Evolutionary conservation across 2,329 filamentous ascomycete species (phyloP).

Genomic region (Ambrosiella xylebori): DNA sequence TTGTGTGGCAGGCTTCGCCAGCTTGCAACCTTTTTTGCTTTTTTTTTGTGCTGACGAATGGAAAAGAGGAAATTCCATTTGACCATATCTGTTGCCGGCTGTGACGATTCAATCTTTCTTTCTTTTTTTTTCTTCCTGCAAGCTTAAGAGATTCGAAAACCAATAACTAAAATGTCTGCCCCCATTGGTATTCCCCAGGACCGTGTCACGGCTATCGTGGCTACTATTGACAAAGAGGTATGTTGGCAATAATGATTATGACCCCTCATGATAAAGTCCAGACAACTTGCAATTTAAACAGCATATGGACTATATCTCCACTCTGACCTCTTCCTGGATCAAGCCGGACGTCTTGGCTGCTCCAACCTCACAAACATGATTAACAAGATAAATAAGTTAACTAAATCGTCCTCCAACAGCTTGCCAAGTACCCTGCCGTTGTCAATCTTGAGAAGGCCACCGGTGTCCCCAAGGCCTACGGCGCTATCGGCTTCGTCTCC

Average conservation of each 20-base stretch:
- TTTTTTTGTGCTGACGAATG: too few species aligned
- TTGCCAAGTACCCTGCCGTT: conserved; percentile 69
- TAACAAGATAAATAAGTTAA: background rate
- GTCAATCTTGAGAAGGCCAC: conserved; percentile 77
- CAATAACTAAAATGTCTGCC: conserved; percentile 42
- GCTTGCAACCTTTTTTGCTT: too few species aligned
- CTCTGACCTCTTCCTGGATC: too few species aligned
- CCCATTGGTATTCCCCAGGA: conserved; percentile 37
- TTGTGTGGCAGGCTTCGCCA: too few species aligned
- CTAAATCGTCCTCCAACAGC: conserved; percentile 28
- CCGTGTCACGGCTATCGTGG: conserved; percentile 58
- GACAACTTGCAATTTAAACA: background rate
- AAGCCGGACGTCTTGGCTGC: too few species aligned
- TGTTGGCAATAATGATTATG: background rate
- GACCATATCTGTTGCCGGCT: too few species aligned
- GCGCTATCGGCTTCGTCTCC: conserved; percentile 54
- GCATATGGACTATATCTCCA: too few species aligned
- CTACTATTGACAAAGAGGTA: conserved; percentile 70
- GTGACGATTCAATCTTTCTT: too few species aligned
- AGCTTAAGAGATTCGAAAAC: conserved; percentile 2
- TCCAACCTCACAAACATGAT: too few species aligned
- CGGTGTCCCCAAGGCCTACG: conserved; percentile 71
- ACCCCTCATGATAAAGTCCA: conserved; percentile 2
- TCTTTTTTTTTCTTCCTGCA: background rate
- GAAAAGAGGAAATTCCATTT: too few species aligned